Evolutionary conservation across 495 filamentous ascomycete genomes (phyloP), one percentile per base, ranked within the genome.

Genomic region (Penicillium alfredii): DNA sequence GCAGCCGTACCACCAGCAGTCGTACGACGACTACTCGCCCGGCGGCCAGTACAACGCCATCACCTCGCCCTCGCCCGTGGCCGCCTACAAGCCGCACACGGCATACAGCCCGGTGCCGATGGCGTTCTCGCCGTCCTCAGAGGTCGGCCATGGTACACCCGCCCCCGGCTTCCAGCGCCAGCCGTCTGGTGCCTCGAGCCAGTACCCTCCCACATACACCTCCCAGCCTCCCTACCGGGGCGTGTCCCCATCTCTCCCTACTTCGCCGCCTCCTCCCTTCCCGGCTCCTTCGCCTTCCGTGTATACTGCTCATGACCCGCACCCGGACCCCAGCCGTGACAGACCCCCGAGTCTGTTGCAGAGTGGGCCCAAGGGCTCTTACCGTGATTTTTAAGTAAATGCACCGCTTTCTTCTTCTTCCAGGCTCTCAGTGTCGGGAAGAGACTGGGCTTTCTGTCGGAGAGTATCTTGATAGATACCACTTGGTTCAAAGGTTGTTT

Each of bases 271-370:
- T 8, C 58, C 62, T 14, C 52, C 61, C 16, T 64, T 64, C 39
- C 42, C 51, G 6, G 34, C 57, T 7, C 44, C 51, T 4, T 38
- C 55, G 9, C 29, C 52, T 16, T 47, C 47, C 13, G 53, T 60
- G 36, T 44, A 44, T 16, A 38, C 42, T 14, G 34, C 29, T 8
- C 29, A 45, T 38, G 49, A 60, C 26, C 43, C 44, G 36, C 39
- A 35, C 10, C 17, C 32, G 3, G 40, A 54, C 15, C 29, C 51
- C 3, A 15, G 14, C 6, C 22, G 45, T 8, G 49, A 55, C 40
- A 53, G 63, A 40, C 64, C 67, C 23, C 64, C 67, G 17, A 71
- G 57, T 62, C 42, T 71, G 8, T 42, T 71, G 35, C 59, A 65
- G 45, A 66, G 61, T 40, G 68, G 68, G 12, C 58, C 60, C 30